These are phyloP conservation scores for Malania oleifera DNA, from an alignment of 164 flowering plant genomes.

Conservation along the genomic window DNA sequence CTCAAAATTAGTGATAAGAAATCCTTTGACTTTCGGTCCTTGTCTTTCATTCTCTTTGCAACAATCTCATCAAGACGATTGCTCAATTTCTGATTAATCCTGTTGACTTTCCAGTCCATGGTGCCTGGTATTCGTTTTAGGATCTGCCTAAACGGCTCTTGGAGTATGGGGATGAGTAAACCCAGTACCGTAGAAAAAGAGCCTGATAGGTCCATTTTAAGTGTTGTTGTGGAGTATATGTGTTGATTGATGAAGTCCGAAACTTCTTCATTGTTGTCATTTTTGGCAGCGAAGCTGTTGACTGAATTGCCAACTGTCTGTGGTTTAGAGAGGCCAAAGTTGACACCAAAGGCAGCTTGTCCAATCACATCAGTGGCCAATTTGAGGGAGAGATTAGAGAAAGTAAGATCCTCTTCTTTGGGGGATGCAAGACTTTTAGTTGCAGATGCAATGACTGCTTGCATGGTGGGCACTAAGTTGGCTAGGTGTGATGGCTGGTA, in stretches of 20 bases:
- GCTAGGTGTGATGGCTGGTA: constrained; percentile 93
- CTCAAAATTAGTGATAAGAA: constrained; percentile 67
- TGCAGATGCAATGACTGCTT: constrained; percentile 59
- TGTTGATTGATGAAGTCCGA: constrained; percentile 79
- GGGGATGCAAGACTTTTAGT: constrained; percentile 34
- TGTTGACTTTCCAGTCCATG: constrained; percentile 63
- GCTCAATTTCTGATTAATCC: constrained; percentile 46
- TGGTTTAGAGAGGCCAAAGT: constrained; percentile 74
- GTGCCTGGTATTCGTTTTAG: constrained; percentile 78
- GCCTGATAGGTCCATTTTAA: constrained; percentile 90
- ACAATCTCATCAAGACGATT: constrained; percentile 66
- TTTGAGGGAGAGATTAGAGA: constrained; percentile 66
- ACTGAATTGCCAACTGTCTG: constrained; percentile 11
- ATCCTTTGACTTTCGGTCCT: constrained; percentile 45
- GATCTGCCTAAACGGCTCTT: constrained; percentile 73
- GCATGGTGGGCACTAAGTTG: constrained; percentile 75
- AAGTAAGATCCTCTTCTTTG: constrained; percentile 37
- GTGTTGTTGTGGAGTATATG: constrained; percentile 78
- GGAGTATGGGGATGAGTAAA: constrained; percentile 70
- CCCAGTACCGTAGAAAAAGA: constrained; percentile 81
- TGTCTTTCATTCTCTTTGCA: constrained; percentile 39
- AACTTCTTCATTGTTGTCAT: constrained; percentile 25
- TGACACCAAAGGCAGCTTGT: constrained; percentile 82
- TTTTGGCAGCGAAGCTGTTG: background rate
- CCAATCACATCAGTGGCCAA: constrained; percentile 92